A percentile compares a stretch with the other conserved stretches of the same genome.
These are phyloP conservation scores for Podospora bellae-mahoneyi DNA, from an alignment of 495 filamentous ascomycete genomes.

Conservation along the genomic window DNA sequence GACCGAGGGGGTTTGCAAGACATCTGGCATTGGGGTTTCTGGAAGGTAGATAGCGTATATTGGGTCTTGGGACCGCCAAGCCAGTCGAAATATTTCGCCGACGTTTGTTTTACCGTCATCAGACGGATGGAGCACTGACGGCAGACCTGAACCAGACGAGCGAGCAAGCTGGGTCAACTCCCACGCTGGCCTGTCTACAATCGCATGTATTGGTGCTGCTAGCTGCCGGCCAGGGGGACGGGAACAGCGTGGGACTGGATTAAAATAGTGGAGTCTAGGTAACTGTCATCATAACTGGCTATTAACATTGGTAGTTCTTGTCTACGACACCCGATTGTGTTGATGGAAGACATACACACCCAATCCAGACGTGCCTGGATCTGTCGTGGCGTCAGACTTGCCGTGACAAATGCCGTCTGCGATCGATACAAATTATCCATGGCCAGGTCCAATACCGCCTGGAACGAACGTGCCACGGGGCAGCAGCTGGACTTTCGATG, in stretches of 20 bases:
- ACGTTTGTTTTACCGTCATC: conserved; percentile 21
- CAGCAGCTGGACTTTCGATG: neutral
- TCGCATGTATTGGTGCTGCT: neutral
- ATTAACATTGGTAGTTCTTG: neutral
- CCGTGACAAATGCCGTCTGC: conserved; percentile 2
- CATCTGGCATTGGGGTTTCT: conserved; percentile 10
- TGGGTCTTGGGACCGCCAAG: conserved; percentile 19
- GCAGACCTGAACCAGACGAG: conserved; percentile 7
- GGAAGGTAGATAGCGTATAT: conserved; percentile 19
- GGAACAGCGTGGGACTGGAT: conserved; percentile 11
- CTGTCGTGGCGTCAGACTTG: conserved; percentile 6
- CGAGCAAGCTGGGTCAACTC: conserved; percentile 11
- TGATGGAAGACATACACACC: neutral
- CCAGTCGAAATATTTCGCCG: conserved; percentile 24
- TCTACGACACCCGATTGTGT: neutral
- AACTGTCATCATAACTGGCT: neutral
- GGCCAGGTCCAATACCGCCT: neutral
- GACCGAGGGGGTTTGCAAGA: conserved; percentile 8
- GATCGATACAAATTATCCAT: conserved; percentile 2
- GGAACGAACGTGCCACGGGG: neutral
- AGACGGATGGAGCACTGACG: conserved; percentile 10
- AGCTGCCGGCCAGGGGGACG: conserved; percentile 6
- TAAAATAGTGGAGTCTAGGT: conserved; percentile 4
- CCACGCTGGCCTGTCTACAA: neutral
- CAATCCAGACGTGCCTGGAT: neutral